These are phyloP conservation scores for Xanthoconium separans DNA, from an alignment of 1,284 basidiomycete species.

Conservation along the genomic window DNA sequence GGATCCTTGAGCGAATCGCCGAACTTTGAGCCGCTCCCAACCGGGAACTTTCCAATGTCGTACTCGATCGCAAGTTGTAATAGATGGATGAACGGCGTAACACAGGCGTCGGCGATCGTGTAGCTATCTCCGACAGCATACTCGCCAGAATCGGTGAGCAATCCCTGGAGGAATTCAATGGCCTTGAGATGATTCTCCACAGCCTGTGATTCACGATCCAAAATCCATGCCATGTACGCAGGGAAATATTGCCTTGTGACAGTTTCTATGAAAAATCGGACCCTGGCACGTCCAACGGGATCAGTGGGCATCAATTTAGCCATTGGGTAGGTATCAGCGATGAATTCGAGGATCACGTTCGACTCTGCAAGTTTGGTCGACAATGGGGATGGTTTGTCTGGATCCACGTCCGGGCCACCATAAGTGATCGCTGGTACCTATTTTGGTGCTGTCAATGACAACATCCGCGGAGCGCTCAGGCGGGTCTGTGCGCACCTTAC, in stretches of 20 bases:
- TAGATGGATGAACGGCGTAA: constrained; percentile 49
- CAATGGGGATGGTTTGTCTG: constrained; percentile 54
- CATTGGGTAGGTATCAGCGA: constrained; percentile 53
- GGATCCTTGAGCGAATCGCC: constrained; percentile 37
- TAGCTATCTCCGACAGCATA: constrained; percentile 37
- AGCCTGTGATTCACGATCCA: constrained; percentile 36
- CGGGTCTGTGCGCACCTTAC: constrained; percentile 43
- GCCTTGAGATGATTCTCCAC: constrained; percentile 16
- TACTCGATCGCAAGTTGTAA: constrained; percentile 41
- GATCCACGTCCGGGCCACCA: constrained; percentile 52
- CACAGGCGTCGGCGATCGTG: constrained; percentile 55
- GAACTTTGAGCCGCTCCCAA: constrained; percentile 42
- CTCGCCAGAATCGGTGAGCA: constrained; percentile 27
- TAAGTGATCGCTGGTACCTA: constrained; percentile 40
- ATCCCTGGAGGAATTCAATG: constrained; percentile 32
- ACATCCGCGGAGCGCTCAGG: constrained; percentile 34
- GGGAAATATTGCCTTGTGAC: constrained; percentile 20
- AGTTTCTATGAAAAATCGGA: constrained; percentile 59
- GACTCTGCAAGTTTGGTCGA: constrained; percentile 63
- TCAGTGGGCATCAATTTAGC: constrained; percentile 50
- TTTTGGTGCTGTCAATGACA: background rate
- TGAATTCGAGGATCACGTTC: constrained; percentile 59
- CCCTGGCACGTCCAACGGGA: constrained; percentile 53
- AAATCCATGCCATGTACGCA: constrained; percentile 26
- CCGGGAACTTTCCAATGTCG: constrained; percentile 45